Conservation (phyloP, 192 early-diverging fungal genomes). For the Coemansia sp. region DNA sequence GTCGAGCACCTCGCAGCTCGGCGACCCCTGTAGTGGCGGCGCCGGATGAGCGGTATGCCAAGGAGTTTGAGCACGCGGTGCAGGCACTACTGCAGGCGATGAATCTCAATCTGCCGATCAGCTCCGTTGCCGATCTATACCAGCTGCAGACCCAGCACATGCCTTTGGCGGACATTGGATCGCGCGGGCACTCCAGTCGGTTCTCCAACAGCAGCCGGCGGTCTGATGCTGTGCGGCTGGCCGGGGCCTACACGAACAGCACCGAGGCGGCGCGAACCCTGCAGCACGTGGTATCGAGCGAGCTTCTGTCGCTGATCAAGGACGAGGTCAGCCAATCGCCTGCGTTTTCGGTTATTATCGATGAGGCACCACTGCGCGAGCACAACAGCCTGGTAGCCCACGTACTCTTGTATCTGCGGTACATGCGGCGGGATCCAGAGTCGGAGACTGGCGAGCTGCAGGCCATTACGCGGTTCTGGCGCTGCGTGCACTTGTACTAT, state of each 20-base stretch:
- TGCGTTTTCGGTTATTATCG: conserved; percentile 49
- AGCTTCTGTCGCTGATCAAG: conserved; percentile 48
- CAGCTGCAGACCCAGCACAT: conserved; percentile 29
- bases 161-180: conserved; percentile 32
- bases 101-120: conserved; percentile 44
- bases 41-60: conserved; percentile 30
- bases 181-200: conserved; percentile 11
- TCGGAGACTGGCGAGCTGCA: conserved; percentile 27
- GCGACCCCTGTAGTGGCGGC: neutral
- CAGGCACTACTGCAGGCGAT: conserved; percentile 52
- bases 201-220: conserved; percentile 6
- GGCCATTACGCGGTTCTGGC: conserved; percentile 51
- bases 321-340: conserved; percentile 54
- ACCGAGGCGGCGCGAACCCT: conserved; percentile 35
- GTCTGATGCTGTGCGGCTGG: conserved; percentile 20
- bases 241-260: conserved; percentile 23
- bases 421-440: conserved; percentile 36
- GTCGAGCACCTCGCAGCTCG: conserved; percentile 8
- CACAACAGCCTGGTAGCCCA: conserved; percentile 54
- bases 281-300: conserved; percentile 54
- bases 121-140: conserved; percentile 43
- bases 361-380: conserved; percentile 50
- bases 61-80: conserved; percentile 43
- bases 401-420: conserved; percentile 45
- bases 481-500: conserved; percentile 50